Evolutionary conservation across 2,329 filamentous ascomycete genomes (phyloP).

Genomic region (Balansia obtecta): DNA sequence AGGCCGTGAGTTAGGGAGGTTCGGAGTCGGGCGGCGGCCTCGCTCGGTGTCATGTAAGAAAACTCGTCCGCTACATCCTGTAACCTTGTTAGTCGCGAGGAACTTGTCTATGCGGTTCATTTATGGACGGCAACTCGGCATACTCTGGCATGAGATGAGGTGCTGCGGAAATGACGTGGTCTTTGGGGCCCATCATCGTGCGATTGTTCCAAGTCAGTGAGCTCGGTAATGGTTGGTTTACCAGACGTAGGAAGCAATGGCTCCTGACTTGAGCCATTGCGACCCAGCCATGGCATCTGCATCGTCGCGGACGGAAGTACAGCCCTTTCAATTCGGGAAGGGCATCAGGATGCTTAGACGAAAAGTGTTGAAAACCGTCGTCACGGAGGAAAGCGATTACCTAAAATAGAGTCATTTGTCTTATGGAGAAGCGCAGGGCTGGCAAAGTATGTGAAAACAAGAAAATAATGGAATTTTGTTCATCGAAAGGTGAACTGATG

Average conservation of each 20-base stretch:
- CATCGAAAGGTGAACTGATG: neutral
- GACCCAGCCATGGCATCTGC: slow-evolving; percentile 26
- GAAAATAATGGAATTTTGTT: neutral
- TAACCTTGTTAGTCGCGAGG: neutral
- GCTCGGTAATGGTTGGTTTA: slow-evolving; percentile 21
- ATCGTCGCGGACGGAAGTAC: slow-evolving; percentile 16
- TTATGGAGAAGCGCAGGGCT: neutral
- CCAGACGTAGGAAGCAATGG: slow-evolving; percentile 22
- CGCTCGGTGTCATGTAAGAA: slow-evolving; percentile 58
- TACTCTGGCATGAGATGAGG: slow-evolving; percentile 44
- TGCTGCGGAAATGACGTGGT: slow-evolving; percentile 31
- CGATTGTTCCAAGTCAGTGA: slow-evolving; percentile 11
- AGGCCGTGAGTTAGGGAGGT: slow-evolving; percentile 80
- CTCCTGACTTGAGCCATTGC: slow-evolving; percentile 18
- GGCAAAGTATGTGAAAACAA: too few species aligned
- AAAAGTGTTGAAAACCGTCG: slow-evolving; percentile 8
- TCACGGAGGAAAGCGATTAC: slow-evolving; percentile 1
- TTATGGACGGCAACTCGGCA: slow-evolving; percentile 9
- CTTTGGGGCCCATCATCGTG: slow-evolving; percentile 16
- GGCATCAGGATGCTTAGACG: slow-evolving; percentile 8
- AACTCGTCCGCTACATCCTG: slow-evolving; percentile 47
- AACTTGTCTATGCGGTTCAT: neutral
- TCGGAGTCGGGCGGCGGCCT: slow-evolving; percentile 64
- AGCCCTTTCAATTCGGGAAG: slow-evolving; percentile 4
- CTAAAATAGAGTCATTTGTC: neutral